Conservation (phyloP, 768 basidiomycete genomes). For the Kwoniella dejecticola region DNA sequence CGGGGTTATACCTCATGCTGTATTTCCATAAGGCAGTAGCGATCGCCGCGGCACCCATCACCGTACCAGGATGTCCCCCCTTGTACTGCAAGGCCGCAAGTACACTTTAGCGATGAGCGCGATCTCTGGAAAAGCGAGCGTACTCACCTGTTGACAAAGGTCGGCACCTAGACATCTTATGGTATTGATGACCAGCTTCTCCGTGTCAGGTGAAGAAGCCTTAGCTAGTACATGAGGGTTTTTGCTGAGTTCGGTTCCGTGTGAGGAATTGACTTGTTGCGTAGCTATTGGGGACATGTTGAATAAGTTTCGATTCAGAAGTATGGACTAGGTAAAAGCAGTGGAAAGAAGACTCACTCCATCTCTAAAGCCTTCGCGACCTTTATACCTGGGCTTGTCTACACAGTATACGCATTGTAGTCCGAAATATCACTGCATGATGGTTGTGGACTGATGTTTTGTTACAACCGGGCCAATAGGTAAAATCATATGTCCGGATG, state of each 20-base stretch:
- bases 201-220: conserved; percentile 15
- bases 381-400: too few relatives aligned
- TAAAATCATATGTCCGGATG: too few relatives aligned
- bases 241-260: conserved; percentile 15
- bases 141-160: conserved; percentile 47
- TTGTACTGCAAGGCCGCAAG: conserved; percentile 34
- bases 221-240: conserved; percentile 16
- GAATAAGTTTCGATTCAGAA: not conserved
- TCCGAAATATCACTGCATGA: too few relatives aligned
- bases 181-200: conserved; percentile 51
- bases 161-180: conserved; percentile 53
- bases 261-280: not conserved
- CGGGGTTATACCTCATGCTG: conserved; percentile 53
- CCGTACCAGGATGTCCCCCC: conserved; percentile 56
- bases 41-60: conserved; percentile 56
- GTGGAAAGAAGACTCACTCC: too few relatives aligned
- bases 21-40: conserved; percentile 54
- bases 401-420: too few relatives aligned
- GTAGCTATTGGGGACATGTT: conserved; percentile 12
- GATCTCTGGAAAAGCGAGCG: not conserved
- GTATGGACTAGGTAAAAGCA: too few relatives aligned
- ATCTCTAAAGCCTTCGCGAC: not conserved
- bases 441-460: too few relatives aligned
- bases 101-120: not conserved
- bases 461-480: too few relatives aligned